phyloP scores from a whole-genome alignment of 1,284 basidiomycete species.

The Termitomyces sp. region DNA sequence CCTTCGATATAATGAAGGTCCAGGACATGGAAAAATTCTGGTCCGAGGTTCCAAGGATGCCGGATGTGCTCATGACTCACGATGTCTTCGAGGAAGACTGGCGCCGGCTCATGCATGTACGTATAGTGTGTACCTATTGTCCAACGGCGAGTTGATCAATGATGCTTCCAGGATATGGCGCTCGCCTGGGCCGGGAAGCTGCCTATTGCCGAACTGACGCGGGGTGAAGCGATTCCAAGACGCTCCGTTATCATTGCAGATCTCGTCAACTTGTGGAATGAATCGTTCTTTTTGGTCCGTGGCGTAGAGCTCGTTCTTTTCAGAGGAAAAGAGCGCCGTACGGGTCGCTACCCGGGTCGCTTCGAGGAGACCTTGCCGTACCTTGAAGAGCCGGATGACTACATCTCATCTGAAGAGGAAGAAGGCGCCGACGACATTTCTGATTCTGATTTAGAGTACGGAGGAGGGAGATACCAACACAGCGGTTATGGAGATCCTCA shows the following conservation, averaged over 20 bases:
- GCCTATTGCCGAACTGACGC: slow-evolving; percentile 48
- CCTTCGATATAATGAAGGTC: slow-evolving; percentile 65
- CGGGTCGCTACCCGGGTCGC: slow-evolving; percentile 51
- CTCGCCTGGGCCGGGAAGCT: slow-evolving; percentile 70
- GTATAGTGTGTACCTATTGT: slow-evolving; percentile 17
- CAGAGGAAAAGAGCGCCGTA: slow-evolving; percentile 69
- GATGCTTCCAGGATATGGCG: slow-evolving; percentile 51
- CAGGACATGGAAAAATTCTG: slow-evolving; percentile 71
- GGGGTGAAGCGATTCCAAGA: slow-evolving; percentile 46
- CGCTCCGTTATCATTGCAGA: slow-evolving; percentile 59
- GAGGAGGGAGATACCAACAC: slow-evolving; percentile 28
- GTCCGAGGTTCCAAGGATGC: slow-evolving; percentile 63
- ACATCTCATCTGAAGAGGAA: slow-evolving; percentile 33
- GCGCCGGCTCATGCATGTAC: slow-evolving; percentile 68
- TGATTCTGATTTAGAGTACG: slow-evolving; percentile 39
- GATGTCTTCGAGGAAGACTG: slow-evolving; percentile 74
- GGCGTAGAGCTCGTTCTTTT: slow-evolving; percentile 70
- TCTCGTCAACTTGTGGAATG: slow-evolving; percentile 73
- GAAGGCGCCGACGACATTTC: slow-evolving; percentile 39
- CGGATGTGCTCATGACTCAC: slow-evolving; percentile 64
- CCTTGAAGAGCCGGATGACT: slow-evolving; percentile 39
- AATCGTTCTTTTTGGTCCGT: slow-evolving; percentile 63
- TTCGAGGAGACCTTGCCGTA: slow-evolving; percentile 50
- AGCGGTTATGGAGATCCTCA: slow-evolving; percentile 30
- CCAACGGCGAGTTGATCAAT: background rate